Conservation (phyloP, 108 stramenopile genomes). For the Nannochloropsis oceanica region DNA sequence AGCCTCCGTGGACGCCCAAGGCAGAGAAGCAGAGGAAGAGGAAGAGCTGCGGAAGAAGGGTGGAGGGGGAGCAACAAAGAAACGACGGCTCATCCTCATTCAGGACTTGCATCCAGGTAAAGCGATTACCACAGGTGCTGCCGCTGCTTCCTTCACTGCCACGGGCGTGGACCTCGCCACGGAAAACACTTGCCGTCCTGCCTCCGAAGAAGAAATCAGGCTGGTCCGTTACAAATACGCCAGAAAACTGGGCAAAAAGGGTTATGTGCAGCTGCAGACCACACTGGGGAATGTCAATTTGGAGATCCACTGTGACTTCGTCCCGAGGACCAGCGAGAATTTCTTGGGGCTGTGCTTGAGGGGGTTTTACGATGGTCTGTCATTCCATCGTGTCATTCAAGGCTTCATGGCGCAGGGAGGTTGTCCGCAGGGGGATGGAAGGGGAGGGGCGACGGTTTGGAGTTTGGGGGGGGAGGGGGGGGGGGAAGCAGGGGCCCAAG, state of each 20-base stretch:
- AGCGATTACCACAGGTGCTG: conserved; percentile 29
- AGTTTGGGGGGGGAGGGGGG: neutral
- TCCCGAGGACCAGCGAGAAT: conserved; percentile 70
- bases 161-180: conserved; percentile 6
- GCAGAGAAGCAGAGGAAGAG: neutral
- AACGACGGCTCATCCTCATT: neutral
- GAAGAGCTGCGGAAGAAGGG: conserved; percentile 6
- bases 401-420: conserved; percentile 84
- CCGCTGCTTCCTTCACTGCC: conserved; percentile 37
- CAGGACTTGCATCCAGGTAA: neutral
- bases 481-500: neutral
- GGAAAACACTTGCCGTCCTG: conserved; percentile 46
- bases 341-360: conserved; percentile 65
- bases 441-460: neutral
- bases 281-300: conserved; percentile 66
- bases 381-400: conserved; percentile 74
- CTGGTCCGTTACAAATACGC: conserved; percentile 54
- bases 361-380: conserved; percentile 64
- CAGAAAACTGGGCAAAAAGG: conserved; percentile 59
- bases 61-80: neutral
- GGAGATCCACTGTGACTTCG: conserved; percentile 81
- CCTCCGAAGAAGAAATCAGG: conserved; percentile 70
- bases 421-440: neutral
- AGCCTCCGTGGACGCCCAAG: neutral
- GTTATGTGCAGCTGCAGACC: conserved; percentile 64